phyloP scores from a whole-genome alignment of 257 asterid species.

The Penstemon davidsonii region DNA sequence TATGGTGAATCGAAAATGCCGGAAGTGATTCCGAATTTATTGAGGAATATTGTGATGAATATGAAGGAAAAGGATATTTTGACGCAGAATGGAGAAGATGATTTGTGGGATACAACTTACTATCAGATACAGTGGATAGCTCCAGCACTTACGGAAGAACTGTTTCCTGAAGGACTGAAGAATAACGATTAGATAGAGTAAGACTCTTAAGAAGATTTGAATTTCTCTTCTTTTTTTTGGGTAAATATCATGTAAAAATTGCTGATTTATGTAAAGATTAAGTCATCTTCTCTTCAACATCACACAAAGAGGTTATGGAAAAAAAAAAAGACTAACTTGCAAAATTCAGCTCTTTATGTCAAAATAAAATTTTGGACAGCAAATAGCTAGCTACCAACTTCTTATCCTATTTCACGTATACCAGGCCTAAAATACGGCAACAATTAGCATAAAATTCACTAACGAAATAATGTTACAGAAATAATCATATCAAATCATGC shows the following conservation, averaged over 20 bases:
- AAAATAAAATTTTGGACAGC: no score
- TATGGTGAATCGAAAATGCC: constrained; percentile 74
- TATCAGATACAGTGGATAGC: constrained; percentile 92
- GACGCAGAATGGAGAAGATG: constrained; percentile 59
- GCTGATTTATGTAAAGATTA: not conserved
- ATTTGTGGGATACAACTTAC: constrained; percentile 77
- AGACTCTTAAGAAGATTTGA: constrained; percentile 4
- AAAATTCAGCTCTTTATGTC: no score
- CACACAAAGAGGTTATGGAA: no score
- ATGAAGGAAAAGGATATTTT: constrained; percentile 75
- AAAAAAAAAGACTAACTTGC: no score
- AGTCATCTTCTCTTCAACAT: no score
- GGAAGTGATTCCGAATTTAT: constrained; percentile 52
- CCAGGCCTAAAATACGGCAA: no score
- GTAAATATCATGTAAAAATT: no score
- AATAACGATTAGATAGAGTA: constrained; percentile 13
- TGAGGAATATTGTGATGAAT: constrained; percentile 55
- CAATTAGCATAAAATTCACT: no score
- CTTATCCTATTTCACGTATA: no score
- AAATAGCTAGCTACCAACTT: no score
- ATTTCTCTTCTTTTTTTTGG: not conserved
- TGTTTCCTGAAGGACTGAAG: constrained; percentile 63
- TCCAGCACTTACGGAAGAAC: constrained; percentile 75
- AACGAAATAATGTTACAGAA: no score
- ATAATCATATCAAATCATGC: no score